Conservation (phyloP, 2,329 filamentous ascomycete species). For the Apiospora marii region DNA sequence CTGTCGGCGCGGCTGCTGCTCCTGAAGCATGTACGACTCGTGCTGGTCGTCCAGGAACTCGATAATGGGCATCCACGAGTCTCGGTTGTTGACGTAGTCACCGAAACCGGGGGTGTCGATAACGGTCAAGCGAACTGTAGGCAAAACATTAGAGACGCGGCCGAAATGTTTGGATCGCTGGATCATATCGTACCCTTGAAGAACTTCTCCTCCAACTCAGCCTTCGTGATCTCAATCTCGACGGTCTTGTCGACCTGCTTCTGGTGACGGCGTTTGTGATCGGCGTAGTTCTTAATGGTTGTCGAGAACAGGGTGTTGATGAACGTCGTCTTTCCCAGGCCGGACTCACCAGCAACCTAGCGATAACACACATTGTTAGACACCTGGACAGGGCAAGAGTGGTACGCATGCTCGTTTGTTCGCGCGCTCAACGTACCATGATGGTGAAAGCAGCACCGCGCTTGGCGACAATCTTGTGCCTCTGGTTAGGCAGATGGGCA, state of each 20-base stretch:
- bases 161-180: background rate
- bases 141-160: slow-evolving; percentile 26
- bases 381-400: background rate
- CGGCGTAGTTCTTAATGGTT: slow-evolving; percentile 99
- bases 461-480: slow-evolving; percentile 77
- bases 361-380: slow-evolving; percentile 26
- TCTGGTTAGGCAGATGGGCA: slow-evolving; percentile 75
- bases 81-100: slow-evolving; percentile 99
- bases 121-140: slow-evolving; percentile 90
- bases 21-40: slow-evolving; percentile 99
- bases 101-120: slow-evolving; percentile 99
- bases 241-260: slow-evolving; percentile 99
- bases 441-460: slow-evolving; percentile 98
- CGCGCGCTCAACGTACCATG: slow-evolving; percentile 72
- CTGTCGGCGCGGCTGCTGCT: slow-evolving; percentile 96
- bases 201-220: slow-evolving; percentile 99
- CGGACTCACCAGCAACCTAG: slow-evolving; percentile 97
- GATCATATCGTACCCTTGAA: slow-evolving; percentile 78
- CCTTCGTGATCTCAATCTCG: slow-evolving; percentile 99
- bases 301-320: slow-evolving; percentile 99
- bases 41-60: slow-evolving; percentile 99
- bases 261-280: slow-evolving; percentile 98
- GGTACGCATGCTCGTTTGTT: background rate
- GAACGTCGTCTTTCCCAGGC: slow-evolving; percentile 98
- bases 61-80: slow-evolving; percentile 99